Conservation (phyloP, 2,329 filamentous ascomycete species). For the Venturia pyrina region DNA sequence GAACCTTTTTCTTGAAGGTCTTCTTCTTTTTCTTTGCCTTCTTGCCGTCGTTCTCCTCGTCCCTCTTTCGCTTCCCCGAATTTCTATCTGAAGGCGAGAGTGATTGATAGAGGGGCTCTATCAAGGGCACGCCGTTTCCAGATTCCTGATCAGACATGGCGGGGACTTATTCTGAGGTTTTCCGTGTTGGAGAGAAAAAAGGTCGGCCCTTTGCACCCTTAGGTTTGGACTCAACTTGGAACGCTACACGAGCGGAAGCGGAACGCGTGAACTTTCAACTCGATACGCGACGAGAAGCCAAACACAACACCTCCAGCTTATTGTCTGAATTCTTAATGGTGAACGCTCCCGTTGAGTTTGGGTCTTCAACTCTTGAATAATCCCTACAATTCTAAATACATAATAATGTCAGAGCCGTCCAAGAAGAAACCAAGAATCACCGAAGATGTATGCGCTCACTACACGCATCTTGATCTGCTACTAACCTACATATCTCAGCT, state of each 20-base stretch:
- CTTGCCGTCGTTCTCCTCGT: constrained; percentile 15
- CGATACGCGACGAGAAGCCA: neutral
- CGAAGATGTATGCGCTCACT: constrained; percentile 4
- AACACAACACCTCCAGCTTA: neutral
- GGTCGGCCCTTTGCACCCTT: neutral
- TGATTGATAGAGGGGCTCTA: constrained; percentile 29
- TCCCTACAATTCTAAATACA: neutral
- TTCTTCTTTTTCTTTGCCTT: constrained; percentile 32
- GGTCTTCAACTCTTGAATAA: neutral
- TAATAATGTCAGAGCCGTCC: constrained; percentile 4
- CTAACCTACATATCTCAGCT: constrained; percentile 4
- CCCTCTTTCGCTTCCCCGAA: constrained; percentile 33
- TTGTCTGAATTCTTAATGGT: neutral
- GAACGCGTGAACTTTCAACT: neutral
- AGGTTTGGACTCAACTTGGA: neutral
- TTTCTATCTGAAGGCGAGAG: constrained; percentile 20
- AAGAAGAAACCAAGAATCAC: constrained; percentile 10
- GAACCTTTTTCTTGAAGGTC: constrained; percentile 47
- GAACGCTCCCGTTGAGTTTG: neutral
- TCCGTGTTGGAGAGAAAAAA: constrained; percentile 14
- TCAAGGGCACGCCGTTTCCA: constrained; percentile 31
- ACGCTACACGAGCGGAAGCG: neutral
- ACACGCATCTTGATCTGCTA: neutral
- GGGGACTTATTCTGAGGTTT: constrained; percentile 13
- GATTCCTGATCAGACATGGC: constrained; percentile 36